Base-by-base conservation (phyloP, 495 filamentous ascomycete species). In the Penicillium nucicola region DNA sequence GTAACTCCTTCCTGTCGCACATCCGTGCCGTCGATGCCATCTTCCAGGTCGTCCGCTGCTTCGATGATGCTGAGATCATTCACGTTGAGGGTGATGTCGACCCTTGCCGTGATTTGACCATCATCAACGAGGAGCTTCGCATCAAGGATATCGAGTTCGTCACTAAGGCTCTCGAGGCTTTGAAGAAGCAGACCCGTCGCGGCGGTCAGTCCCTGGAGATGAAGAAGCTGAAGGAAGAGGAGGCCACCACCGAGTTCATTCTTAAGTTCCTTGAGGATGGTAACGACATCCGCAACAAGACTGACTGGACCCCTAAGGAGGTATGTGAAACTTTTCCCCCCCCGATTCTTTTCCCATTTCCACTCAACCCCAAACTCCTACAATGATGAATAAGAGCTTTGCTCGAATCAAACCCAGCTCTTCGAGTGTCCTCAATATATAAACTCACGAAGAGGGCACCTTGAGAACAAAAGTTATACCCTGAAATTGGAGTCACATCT, bases 351-450 rank as follows among this genome's bases (percentile, higher is more conserved):
- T 55, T 51, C 48, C 45, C 15, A 44, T 55, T 34, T 14, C 17
- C 23, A 13, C 5, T 0, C 8, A 2, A 32, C 23, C 13, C 52
- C 48, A 39, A 45, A 39, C 48, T 58, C 54, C 57, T 52, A 48
- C 49, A 57, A 86, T 93, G 93, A 98, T 97, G 93, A 98, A 83
- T 84, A 96, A 96, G 87, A 92, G 91, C 88, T 84, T 75, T 79
- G 89, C 90, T 92, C 87, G 85, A 90, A 79, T 78, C 88, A 91
- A 96, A 88, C 93, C 93, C 93, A 98, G 93, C 93, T 98, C 93
- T 85, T 95, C 83, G 93, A 97, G 85, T 83, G 82, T 77, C 85
- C 65, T 71, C 68, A 28, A 69, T 65, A 84, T 80, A 78, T 67
- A 67, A 75, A 77, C 67, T 77, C 79, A 86, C 80, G 81, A 45